phyloP scores from a whole-genome alignment of 2,329 filamentous ascomycete species.

The Fusarium torreyae region DNA sequence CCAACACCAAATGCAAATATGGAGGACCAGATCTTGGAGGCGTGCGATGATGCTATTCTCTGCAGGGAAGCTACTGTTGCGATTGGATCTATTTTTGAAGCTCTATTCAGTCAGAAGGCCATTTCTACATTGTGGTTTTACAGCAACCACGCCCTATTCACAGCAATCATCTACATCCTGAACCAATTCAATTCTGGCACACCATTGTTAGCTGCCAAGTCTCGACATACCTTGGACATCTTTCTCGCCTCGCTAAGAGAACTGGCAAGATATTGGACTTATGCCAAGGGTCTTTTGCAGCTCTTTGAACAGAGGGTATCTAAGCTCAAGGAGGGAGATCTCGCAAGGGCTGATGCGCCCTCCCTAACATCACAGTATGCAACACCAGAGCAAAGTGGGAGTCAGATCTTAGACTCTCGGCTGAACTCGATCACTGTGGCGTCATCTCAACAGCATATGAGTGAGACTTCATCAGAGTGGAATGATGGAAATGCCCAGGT shows the following conservation, averaged over 20 bases:
- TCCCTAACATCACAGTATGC: background rate
- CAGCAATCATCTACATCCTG: constrained; percentile 19
- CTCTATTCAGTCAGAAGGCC: background rate
- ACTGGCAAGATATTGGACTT: constrained; percentile 21
- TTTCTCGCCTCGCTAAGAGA: background rate
- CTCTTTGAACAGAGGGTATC: constrained; percentile 17
- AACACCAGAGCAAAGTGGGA: background rate
- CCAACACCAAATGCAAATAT: background rate
- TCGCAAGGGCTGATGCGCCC: background rate
- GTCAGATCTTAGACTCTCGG: background rate
- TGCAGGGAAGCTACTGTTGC: constrained; percentile 20
- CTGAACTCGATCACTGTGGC: background rate
- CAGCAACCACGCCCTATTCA: constrained; percentile 21
- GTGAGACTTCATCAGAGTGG: background rate
- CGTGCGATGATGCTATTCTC: constrained; percentile 1
- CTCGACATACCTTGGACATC: background rate
- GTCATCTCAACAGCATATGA: background rate
- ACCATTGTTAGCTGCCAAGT: constrained; percentile 7
- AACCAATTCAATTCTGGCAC: constrained; percentile 9
- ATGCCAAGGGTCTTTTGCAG: background rate
- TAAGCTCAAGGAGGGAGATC: background rate
- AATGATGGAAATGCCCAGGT: rapidly evolving
- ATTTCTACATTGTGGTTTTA: constrained; percentile 19
- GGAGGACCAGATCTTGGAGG: rapidly evolving
- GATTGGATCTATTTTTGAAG: constrained; percentile 16